These are phyloP conservation scores for Falciphora oryzae DNA, from an alignment of 2,329 filamentous ascomycete genomes.

Conservation along the genomic window DNA sequence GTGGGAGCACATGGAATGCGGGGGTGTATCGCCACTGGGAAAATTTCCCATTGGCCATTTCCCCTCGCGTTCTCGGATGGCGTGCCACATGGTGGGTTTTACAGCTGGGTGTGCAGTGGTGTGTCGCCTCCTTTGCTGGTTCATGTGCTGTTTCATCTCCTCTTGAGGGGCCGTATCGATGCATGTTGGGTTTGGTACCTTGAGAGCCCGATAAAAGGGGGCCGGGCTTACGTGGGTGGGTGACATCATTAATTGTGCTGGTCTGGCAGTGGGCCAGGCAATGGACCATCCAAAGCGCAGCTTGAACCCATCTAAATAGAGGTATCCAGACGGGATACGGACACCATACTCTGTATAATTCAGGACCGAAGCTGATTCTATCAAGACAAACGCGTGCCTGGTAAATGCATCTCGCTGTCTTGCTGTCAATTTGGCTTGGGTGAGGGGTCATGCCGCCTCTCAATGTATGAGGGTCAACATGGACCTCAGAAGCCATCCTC, in stretches of 20 bases:
- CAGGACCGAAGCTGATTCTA: background rate
- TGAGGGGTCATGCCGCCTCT: background rate
- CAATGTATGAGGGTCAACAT: background rate
- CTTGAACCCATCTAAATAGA: background rate
- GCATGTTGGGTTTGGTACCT: too few relatives aligned
- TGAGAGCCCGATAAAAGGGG: too few relatives aligned
- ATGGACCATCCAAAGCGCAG: background rate
- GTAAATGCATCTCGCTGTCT: background rate
- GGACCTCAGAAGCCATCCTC: slow-evolving; percentile 38
- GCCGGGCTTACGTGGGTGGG: too few relatives aligned
- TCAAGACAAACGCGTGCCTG: background rate
- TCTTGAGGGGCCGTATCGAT: too few relatives aligned
- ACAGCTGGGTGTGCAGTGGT: background rate
- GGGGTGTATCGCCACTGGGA: background rate
- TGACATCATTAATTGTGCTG: too few relatives aligned
- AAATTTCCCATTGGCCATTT: background rate
- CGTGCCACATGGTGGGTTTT: background rate
- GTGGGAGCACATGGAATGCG: background rate
- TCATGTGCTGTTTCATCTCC: background rate
- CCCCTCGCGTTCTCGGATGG: too few relatives aligned
- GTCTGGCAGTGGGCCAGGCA: background rate
- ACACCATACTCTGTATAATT: background rate
- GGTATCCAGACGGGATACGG: slow-evolving; percentile 4
- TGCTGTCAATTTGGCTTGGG: slow-evolving; percentile 14
- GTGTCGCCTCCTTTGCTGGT: background rate